These are phyloP conservation scores for Stachybotrys chlorohalonatus DNA, from an alignment of 2,329 filamentous ascomycete genomes.

Conservation along the genomic window DNA sequence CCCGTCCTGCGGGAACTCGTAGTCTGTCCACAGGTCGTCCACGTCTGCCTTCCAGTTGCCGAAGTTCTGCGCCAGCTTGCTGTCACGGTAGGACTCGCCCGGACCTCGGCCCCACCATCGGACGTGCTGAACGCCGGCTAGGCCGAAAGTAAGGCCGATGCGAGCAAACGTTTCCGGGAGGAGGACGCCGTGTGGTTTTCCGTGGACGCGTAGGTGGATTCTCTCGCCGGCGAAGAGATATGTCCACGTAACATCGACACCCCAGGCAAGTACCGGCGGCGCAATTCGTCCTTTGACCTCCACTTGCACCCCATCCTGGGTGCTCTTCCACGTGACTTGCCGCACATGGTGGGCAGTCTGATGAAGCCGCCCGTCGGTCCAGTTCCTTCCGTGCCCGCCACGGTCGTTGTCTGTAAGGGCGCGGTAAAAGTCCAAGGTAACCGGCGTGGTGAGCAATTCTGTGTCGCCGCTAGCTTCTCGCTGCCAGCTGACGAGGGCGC, in stretches of 20 bases:
- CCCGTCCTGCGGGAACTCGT: conserved; percentile 61
- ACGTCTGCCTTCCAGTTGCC: conserved; percentile 41
- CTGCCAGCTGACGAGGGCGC: conserved; percentile 32
- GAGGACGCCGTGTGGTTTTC: conserved; percentile 35
- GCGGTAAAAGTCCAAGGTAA: conserved; percentile 50
- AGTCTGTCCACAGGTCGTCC: conserved; percentile 47
- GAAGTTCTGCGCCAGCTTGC: conserved; percentile 49
- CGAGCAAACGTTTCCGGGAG: conserved; percentile 51
- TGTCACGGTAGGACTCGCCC: conserved; percentile 58
- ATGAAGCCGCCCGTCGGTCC: conserved; percentile 39
- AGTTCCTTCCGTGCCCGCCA: conserved; percentile 47
- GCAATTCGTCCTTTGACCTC: conserved; percentile 45
- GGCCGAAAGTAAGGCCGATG: conserved; percentile 48
- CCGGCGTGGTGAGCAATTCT: conserved; percentile 35
- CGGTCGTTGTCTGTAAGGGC: conserved; percentile 59
- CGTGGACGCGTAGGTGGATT: conserved; percentile 40
- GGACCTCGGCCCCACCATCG: conserved; percentile 62
- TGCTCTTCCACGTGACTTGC: conserved; percentile 20
- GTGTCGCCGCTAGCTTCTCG: conserved; percentile 15
- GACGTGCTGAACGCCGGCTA: conserved; percentile 26
- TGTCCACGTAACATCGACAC: conserved; percentile 36
- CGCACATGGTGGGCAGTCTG: conserved; percentile 34
- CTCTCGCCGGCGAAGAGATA: conserved; percentile 44
- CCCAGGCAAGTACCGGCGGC: conserved; percentile 56
- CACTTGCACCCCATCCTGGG: conserved; percentile 26